Base-by-base conservation (phyloP, 805 yeast species). In the Pichia membranifaciens region DNA sequence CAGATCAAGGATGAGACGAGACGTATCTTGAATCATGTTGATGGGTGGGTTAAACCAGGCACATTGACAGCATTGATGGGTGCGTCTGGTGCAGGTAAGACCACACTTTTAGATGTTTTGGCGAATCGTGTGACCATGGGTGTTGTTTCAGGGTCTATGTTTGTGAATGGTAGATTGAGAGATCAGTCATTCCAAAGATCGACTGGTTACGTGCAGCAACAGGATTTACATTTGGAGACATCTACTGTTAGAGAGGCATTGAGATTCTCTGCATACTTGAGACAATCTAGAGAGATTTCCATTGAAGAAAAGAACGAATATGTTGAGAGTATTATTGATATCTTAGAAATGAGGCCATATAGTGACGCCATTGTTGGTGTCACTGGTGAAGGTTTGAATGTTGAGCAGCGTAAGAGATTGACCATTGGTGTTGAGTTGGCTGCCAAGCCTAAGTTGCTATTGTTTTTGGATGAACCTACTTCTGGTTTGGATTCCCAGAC, bases 41-140 rank as follows among this genome's bases (percentile, higher is more conserved):
- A 82, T 60, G 93, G 91, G 43, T 84, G 87, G 85, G 89, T 84
- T 38, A 82, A 82, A 59, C 90, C 90, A 9, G 90, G 90, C 54
- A 83, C 88, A 41, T 68, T 85, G 59, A 85, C 91, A 44, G 93
- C 93, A 12, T 60, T 78, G 25, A 76, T 78, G 81, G 82, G 82
- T 54, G 81, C 76, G 41, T 76, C 82, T n/a, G 82, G 82, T 59
- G 81, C 81, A 25, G 82, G 83, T 58, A 78, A 78, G 55, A 78
- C 82, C 10, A 78, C 82, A 10, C 61, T 78, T 45, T 66, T 78
- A 54, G 78, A 78, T 59, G 72, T 72, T 18, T 64, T 77, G 48
- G 75, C 81, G 38, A 76, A 74, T 54, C 67, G 83, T 61, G 69
- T 73, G 50, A 73, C 75, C 35, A 69, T 70, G 63, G 84, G 84